Evolutionary conservation across 2,329 filamentous ascomycete genomes (phyloP).

Genomic region (Aspergillus fijiensis): DNA sequence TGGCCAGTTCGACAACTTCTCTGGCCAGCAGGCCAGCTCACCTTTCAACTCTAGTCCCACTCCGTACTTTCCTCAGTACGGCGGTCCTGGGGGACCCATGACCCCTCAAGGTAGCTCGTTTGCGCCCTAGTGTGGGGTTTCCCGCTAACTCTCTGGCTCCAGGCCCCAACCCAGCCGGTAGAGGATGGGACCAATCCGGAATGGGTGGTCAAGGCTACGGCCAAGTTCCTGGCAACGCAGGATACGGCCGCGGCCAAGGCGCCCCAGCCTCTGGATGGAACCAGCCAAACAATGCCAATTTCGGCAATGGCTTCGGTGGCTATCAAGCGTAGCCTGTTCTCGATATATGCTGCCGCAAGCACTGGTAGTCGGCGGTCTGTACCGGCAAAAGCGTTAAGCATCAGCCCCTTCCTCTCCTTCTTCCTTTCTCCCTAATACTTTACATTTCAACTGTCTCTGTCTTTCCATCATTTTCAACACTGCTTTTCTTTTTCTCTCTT

Average conservation of each 20-base stretch:
- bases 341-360: constrained; percentile 8
- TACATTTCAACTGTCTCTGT: constrained; percentile 20
- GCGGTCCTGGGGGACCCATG: constrained; percentile 65
- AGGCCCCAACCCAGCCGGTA: constrained; percentile 61
- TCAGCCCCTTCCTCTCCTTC: constrained; percentile 14
- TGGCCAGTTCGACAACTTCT: constrained; percentile 77
- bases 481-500: constrained; percentile 21
- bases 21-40: constrained; percentile 72
- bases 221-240: constrained; percentile 69
- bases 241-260: constrained; percentile 74
- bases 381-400: constrained; percentile 19
- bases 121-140: neutral
- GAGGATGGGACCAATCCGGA: constrained; percentile 51
- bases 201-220: constrained; percentile 56
- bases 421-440: constrained; percentile 17
- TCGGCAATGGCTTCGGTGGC: constrained; percentile 58
- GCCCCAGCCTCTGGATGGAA: constrained; percentile 54
- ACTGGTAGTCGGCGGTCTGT: constrained; percentile 16
- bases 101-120: constrained; percentile 55
- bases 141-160: constrained; percentile 16
- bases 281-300: constrained; percentile 50
- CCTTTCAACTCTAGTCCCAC: constrained; percentile 72
- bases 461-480: constrained; percentile 18
- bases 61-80: constrained; percentile 90
- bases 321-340: constrained; percentile 55